Conservation (phyloP, 163 green algal genomes). For the Coccomyxa subellipsoidea region DNA sequence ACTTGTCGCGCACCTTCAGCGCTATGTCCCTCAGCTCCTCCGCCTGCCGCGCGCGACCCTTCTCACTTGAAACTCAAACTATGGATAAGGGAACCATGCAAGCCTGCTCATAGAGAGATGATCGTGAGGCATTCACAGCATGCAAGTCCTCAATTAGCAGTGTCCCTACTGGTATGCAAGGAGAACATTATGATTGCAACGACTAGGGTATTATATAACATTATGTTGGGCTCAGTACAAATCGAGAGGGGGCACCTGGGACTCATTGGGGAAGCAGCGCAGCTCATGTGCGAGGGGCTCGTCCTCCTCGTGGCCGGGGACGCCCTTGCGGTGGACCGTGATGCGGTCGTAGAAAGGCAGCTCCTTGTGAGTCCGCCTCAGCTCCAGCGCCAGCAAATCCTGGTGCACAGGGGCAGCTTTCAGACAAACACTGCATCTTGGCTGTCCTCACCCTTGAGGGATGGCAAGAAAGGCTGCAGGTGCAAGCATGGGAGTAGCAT, state of each 20-base stretch:
- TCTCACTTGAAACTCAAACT: too few relatives aligned
- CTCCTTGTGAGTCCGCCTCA: conserved; percentile 22
- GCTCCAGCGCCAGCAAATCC: conserved; percentile 51
- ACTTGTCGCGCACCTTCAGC: conserved; percentile 45
- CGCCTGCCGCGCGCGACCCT: too few relatives aligned
- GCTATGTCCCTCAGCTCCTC: conserved; percentile 49
- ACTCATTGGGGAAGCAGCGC: conserved; percentile 42
- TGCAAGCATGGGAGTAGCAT: too few relatives aligned
- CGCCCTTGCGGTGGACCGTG: conserved; percentile 69
- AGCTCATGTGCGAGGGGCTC: conserved; percentile 44
- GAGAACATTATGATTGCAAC: too few relatives aligned
- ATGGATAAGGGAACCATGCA: too few relatives aligned
- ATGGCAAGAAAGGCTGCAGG: too few relatives aligned
- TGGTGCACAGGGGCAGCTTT: conserved; percentile 9
- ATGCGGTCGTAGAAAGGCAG: conserved; percentile 51
- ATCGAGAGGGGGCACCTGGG: conserved; percentile 16
- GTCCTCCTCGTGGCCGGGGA: conserved; percentile 27
- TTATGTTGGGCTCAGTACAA: not conserved
- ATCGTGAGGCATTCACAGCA: not conserved
- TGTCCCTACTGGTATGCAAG: not conserved
- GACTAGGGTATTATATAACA: too few relatives aligned
- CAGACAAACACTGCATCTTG: not conserved
- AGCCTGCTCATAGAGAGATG: too few relatives aligned
- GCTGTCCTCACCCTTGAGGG: too few relatives aligned
- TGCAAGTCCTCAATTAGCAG: not conserved